A percentile compares a stretch with the other conserved stretches of the same genome.
phyloP scores from a whole-genome alignment of 495 filamentous ascomycete genomes.

The Articulospora tetracladia region DNA sequence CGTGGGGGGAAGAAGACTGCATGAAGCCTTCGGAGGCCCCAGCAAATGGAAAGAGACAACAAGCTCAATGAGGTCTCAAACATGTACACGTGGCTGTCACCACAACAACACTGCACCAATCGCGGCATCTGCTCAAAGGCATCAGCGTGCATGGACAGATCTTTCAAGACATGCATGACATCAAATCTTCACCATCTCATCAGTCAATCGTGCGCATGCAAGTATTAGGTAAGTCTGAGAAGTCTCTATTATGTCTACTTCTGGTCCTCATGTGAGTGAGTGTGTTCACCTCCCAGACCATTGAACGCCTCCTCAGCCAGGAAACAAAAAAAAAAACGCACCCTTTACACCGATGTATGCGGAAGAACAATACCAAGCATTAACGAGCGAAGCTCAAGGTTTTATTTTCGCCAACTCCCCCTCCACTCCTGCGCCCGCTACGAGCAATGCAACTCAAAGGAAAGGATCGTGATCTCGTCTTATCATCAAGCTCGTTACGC shows the following conservation, averaged over 20 bases:
- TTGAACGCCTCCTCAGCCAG: neutral
- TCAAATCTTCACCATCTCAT: neutral
- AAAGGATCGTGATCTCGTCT: slow-evolving; percentile 25
- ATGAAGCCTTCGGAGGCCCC: neutral
- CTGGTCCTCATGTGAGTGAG: neutral
- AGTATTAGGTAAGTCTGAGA: neutral
- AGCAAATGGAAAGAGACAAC: neutral
- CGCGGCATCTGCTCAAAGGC: neutral
- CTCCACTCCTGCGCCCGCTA: neutral
- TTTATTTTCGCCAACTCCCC: slow-evolving; percentile 3
- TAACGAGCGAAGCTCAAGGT: slow-evolving; percentile 4
- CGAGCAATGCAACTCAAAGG: slow-evolving; percentile 9
- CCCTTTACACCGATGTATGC: slow-evolving; percentile 1
- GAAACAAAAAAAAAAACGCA: slow-evolving; percentile 5
- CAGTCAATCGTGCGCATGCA: neutral
- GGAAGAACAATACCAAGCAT: slow-evolving; percentile 5
- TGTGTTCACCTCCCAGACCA: neutral
- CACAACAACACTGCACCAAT: neutral
- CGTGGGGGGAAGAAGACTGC: neutral
- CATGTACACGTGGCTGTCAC: neutral
- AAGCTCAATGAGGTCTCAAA: neutral
- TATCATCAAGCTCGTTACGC: slow-evolving; percentile 27
- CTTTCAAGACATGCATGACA: neutral
- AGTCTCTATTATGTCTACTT: neutral
- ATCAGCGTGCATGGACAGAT: neutral